Base-by-base conservation (phyloP, 495 filamentous ascomycete genomes). In the Hypoxylon rickii region DNA sequence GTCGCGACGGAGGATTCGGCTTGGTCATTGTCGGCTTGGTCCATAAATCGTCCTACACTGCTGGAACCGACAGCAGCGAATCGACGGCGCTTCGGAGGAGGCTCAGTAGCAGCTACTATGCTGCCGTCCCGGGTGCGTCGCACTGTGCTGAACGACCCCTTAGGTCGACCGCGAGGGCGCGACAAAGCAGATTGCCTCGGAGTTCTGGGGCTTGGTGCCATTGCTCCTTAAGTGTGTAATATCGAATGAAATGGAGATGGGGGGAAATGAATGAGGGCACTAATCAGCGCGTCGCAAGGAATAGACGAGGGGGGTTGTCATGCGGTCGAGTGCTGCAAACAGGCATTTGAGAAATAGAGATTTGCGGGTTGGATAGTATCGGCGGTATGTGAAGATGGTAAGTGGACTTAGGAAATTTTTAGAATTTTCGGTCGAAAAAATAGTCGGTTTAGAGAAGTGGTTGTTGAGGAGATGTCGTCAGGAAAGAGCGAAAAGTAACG, bases 1-100 rank as follows among this genome's bases (percentile, higher is more conserved):
- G 71, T 73, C 20, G 68, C 65, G 10, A 70, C 46, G 12, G 62
- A 39, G 22, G 63, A 53, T 38, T 68, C 75, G 7, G 79, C 79
- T 24, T 74, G 72, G 26, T 85, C 79, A 55, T 74, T 72, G 48
- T 81, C 78, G 47, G 85, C 80, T 15, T 81, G 76, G 38, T 92
- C 87, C 21, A 89, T 76, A 60, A 89, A 92, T 55, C 90, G 76
- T 18, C 88, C 88, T 49, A 88, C 86, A 49, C 89, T 89, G n/a
- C 88, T 87, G 26, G 88, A 86, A 19, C 89, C 89, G 51, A 87
- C 88, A 34, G 90, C 88, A 24, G 91, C 78, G 67, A 92, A 93
- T 50, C 74, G 70, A 51, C 76, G 68, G 47, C 75, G 74, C 69
- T 82, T 82, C 0, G 65, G 67, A 11, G 79, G 76, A n/a, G 79